A percentile compares a stretch with the other conserved stretches of the same genome.
phyloP scores from a whole-genome alignment of 495 filamentous ascomycete species.

The Poronia punctata region DNA sequence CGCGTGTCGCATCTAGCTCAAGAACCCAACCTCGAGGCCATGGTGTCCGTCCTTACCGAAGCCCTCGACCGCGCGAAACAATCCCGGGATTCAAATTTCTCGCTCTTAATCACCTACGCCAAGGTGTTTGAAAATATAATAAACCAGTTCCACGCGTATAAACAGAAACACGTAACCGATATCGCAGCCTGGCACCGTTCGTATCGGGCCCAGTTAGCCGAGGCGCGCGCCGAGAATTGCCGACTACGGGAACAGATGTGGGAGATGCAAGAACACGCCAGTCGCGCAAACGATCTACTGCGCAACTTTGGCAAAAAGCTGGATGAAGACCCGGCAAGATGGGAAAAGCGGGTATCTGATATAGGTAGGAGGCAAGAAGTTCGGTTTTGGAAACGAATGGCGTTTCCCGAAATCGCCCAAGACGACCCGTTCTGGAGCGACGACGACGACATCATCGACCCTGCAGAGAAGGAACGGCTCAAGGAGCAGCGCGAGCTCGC shows the following conservation, averaged over 20 bases:
- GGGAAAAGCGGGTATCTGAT: constrained; percentile 40
- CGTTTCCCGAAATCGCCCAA: constrained; percentile 42
- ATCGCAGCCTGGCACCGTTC: constrained; percentile 48
- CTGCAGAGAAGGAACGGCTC: constrained; percentile 42
- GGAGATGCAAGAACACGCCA: constrained; percentile 49
- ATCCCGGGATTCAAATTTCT: constrained; percentile 45
- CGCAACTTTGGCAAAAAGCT: constrained; percentile 41
- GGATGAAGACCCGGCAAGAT: constrained; percentile 39
- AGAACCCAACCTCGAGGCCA: constrained; percentile 44
- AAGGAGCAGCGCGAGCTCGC: constrained; percentile 32
- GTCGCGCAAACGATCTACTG: constrained; percentile 39
- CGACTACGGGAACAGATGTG: constrained; percentile 50
- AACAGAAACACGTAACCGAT: constrained; percentile 44
- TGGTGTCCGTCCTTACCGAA: constrained; percentile 45
- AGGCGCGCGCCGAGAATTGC: constrained; percentile 49
- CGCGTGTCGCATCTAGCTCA: constrained; percentile 27
- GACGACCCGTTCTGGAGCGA: constrained; percentile 48
- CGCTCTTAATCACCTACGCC: constrained; percentile 42
- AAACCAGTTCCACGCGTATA: constrained; percentile 46
- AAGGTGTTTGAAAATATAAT: constrained; percentile 40
- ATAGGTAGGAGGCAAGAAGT: constrained; percentile 40
- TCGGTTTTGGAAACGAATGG: constrained; percentile 51
- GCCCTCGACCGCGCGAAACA: constrained; percentile 46
- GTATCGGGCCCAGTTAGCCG: constrained; percentile 49
- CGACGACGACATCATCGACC: constrained; percentile 49